Base-by-base conservation (phyloP, 192 early-diverging fungal genomes). In the Thoreauomyces humboldtii region DNA sequence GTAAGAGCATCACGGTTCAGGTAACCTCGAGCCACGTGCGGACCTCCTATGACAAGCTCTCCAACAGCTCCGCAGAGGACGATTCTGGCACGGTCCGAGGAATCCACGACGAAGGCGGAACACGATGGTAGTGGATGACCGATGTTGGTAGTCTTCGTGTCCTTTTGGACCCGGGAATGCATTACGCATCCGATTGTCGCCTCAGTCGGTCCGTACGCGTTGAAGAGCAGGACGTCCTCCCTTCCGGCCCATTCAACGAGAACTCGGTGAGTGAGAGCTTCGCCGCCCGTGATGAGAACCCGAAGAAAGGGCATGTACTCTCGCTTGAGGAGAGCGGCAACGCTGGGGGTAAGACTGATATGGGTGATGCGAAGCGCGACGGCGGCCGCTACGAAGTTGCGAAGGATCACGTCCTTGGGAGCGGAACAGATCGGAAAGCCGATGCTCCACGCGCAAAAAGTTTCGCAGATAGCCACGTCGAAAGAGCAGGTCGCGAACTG, bases 21-120 rank as follows among this genome's bases (percentile, higher is more conserved):
- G 81, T 79, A 79, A 15, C 77, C 77, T 41, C 17, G 50, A 3
- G 59, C 58, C 43, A 81, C 76, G 6, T 75, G 61, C 11, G 48
- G 27, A 4, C 79, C 79, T 3, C 74, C 71, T 17, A 81, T 60
- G 41, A 19, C 67, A 2, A 81, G 55, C 43, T 82, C 80, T 2
- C 80, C 80, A 17, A 70, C 33, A 29, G 15, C 24, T 59, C 29
- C 6, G 79, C 73, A 0, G 80, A 60, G 2, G 59, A 35, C n/a
- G 70, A 38, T n/a, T 14, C 7, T 0, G 22, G 21, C 33, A 14
- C 4, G 11, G n/a, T n/a, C 36, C 72, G 12, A 0, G 73, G 25
- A 24, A 38, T 51, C n/a, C 31, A 73, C 21, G 19, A 73, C 60
- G 48, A 32, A 73, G 7, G 19, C 59, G 21, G 35, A 47, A 9